Base-by-base conservation (phyloP, 352 stramenopile species). In the Globisporangium camurandrum region DNA sequence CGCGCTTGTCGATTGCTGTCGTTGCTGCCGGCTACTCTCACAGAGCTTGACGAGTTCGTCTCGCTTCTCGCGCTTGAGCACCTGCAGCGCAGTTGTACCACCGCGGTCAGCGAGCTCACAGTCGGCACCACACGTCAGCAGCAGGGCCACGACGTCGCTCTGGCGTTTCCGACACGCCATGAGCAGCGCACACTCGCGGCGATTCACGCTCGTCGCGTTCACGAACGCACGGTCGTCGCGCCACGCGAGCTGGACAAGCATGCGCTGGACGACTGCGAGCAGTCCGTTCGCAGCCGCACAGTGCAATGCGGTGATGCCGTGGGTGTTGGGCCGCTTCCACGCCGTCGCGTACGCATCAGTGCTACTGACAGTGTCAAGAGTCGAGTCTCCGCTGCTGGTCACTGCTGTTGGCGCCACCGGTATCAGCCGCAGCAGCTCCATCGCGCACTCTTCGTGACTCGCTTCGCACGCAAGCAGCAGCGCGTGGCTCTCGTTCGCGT, bases 221-320 rank as follows among this genome's bases (percentile, higher is more conserved):
- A 84, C 14, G 54, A 76, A 74, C 23, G 58, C 58, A 0, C 1
- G 34, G 27, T 77, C 55, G 6, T 59, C 37, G 11, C 66, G 46
- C 51, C 61, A 62, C 26, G 66, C 59, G 26, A 88, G 52, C 17
- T 49, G 42, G 10, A 60, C 30, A 27, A 84, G 34, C 53, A 86
- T 63, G 16, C 39, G 52, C 31, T 70, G 52, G 16, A 59, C 71
- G 6, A 70, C 61, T 1, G 19, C 22, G 10, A 67, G 27, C 14
- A 85, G 56, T 2, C 71, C 71, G 43, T 85, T 68, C 11, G 58
- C 56, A 0, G 76, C 65, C 20, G 71, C 71, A 57, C 69, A 81
- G 42, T 88, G 79, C 44, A 91, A 62, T 12, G 76, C 61, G 16
- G 79, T 83, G 52, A 84, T 70, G 0, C 75, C 75, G 24, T 85